Conservation (phyloP, 306 rosid species). For the Spatholobus suberectus region DNA sequence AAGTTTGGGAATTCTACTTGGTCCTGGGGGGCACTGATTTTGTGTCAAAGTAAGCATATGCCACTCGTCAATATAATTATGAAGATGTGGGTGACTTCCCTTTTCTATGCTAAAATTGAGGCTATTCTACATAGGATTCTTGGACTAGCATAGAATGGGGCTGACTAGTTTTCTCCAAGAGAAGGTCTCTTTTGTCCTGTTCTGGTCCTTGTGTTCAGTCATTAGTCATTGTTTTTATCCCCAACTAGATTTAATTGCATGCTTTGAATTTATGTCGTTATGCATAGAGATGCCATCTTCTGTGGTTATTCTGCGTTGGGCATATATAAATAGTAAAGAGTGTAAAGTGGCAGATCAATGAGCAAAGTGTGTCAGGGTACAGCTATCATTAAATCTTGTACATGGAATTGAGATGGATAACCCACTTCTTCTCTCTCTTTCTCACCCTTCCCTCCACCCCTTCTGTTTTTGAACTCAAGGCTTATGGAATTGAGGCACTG, state of each 20-base stretch:
- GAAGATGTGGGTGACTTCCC: not conserved
- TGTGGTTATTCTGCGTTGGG: not conserved
- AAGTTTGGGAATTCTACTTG: not conserved
- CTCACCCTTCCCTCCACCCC: not conserved
- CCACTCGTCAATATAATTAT: conserved; percentile 2
- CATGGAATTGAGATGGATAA: not conserved
- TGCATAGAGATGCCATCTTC: conserved; percentile 27
- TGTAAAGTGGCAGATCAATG: conserved; percentile 25
- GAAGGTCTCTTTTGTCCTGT: conserved; percentile 43
- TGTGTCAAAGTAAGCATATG: not conserved
- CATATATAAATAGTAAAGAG: not conserved
- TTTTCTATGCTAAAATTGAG: not conserved
- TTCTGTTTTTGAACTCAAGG: not conserved
- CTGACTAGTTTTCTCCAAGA: conserved; percentile 19
- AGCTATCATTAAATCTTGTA: conserved; percentile 25
- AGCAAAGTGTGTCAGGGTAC: conserved; percentile 38
- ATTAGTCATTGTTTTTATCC: conserved; percentile 42
- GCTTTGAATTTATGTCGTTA: not conserved
- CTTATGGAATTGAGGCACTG: conserved; percentile 32
- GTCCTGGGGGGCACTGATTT: not conserved
- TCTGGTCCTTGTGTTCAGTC: conserved; percentile 34
- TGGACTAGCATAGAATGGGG: not conserved
- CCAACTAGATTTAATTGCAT: conserved; percentile 1
- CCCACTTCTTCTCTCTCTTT: not conserved
- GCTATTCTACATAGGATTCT: conserved; percentile 56